phyloP scores from a whole-genome alignment of 176 grass and related monocot species.

The Oryza glumipatula region DNA sequence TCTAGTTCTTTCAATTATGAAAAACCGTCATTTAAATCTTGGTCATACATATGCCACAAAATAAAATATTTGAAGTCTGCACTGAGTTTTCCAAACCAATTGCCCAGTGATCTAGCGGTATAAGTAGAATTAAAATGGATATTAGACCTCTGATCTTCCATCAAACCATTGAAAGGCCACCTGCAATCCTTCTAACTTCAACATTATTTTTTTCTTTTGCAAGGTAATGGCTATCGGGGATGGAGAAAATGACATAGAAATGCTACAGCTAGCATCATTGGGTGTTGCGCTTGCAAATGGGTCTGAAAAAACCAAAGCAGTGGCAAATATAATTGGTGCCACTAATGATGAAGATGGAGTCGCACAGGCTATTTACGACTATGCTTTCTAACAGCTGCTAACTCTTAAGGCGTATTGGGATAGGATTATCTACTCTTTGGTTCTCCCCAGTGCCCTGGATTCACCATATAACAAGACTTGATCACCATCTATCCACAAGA shows the following conservation, averaged over 20 bases:
- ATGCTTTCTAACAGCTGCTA: conserved; percentile 68
- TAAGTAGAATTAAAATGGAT: not conserved
- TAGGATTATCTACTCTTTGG: conserved; percentile 15
- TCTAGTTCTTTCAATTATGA: not conserved
- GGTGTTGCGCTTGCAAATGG: conserved; percentile 95
- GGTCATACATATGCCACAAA: not conserved
- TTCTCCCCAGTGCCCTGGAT: conserved; percentile 7
- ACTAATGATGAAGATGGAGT: conserved; percentile 89
- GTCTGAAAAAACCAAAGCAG: conserved; percentile 83
- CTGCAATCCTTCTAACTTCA: not conserved
- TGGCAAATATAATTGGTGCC: conserved; percentile 74
- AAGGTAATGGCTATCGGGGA: conserved; percentile 98
- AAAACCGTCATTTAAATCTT: conserved; percentile 13
- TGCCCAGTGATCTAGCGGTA: not conserved
- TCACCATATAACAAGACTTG: conserved; percentile 15
- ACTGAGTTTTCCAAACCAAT: not conserved
- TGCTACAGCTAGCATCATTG: conserved; percentile 79
- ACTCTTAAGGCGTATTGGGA: not conserved
- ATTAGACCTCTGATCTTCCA: not conserved
- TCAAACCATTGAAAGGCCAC: not conserved
- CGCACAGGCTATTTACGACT: conserved; percentile 87
- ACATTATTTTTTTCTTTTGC: not conserved
- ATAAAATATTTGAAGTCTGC: not conserved
- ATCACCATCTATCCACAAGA: not conserved
- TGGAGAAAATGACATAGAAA: conserved; percentile 97